Conservation (phyloP, 768 basidiomycete genomes). For the Auriscalpium microsporum region DNA sequence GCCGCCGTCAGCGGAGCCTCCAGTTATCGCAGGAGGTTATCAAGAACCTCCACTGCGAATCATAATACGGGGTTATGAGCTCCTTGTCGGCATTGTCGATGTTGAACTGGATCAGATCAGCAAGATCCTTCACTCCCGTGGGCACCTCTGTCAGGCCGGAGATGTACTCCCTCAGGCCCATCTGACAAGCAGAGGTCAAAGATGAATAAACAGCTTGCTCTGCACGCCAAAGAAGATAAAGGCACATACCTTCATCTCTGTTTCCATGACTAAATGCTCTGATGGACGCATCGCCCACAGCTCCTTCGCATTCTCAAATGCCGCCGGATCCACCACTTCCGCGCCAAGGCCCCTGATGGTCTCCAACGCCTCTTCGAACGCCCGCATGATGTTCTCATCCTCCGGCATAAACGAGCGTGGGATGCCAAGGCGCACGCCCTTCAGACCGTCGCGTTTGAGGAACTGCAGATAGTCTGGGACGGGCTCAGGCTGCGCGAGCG, state of each 20-base stretch:
- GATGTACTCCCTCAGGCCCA: conserved; percentile 36
- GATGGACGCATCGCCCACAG: conserved; percentile 22
- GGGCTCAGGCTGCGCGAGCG: conserved; percentile 33
- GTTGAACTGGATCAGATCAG: conserved; percentile 52
- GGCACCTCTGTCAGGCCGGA: conserved; percentile 42
- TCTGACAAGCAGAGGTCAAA: not conserved
- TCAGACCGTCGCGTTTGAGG: conserved; percentile 37
- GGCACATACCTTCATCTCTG: conserved; percentile 48
- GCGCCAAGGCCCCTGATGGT: conserved; percentile 33
- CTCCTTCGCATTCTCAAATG: conserved; percentile 47
- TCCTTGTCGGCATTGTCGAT: conserved; percentile 43
- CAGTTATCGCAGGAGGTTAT: not conserved
- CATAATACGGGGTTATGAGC: conserved; percentile 26
- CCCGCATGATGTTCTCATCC: conserved; percentile 20
- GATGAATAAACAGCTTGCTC: not conserved
- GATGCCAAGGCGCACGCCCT: conserved; percentile 37
- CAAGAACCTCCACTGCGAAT: conserved; percentile 26
- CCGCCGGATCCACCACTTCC: conserved; percentile 52
- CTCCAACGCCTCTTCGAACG: conserved; percentile 32
- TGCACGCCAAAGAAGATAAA: not conserved
- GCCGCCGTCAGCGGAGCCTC: too few relatives aligned
- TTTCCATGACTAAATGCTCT: conserved; percentile 44
- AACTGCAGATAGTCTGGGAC: conserved; percentile 53
- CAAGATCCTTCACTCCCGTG: conserved; percentile 44
- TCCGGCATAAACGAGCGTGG: conserved; percentile 28